Evolutionary conservation across 2,329 filamentous ascomycete genomes (phyloP).

Genomic region (Aureobasidium melanogenum): DNA sequence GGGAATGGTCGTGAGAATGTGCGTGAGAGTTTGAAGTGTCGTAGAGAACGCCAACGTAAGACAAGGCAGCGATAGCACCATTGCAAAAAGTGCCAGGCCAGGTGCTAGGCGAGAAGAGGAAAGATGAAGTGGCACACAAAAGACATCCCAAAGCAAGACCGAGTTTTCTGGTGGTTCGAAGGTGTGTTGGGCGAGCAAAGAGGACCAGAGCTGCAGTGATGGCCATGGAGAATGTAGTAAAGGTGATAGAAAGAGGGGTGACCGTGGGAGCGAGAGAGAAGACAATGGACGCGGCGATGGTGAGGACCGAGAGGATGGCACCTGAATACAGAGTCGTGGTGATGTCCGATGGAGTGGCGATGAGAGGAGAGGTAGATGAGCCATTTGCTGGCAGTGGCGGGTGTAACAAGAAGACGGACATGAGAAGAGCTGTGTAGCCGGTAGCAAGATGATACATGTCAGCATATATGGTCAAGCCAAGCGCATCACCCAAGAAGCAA

Average conservation of each 20-base stretch:
- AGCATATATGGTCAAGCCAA: conserved; percentile 23
- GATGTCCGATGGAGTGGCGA: conserved; percentile 13
- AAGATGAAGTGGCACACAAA: conserved; percentile 23
- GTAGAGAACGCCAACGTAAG: conserved; percentile 31
- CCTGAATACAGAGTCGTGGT: conserved; percentile 28
- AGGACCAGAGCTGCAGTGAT: conserved; percentile 35
- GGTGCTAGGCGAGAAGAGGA: conserved; percentile 26
- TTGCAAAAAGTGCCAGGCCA: conserved; percentile 28
- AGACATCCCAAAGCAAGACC: conserved; percentile 27
- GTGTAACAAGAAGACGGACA: conserved; percentile 40
- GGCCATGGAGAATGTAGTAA: conserved; percentile 33
- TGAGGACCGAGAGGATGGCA: conserved; percentile 27
- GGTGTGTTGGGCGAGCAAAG: conserved; percentile 32
- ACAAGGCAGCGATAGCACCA: conserved; percentile 25
- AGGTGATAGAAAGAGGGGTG: conserved; percentile 26
- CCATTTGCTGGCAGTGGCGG: conserved; percentile 33
- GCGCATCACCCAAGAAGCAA: conserved; percentile 26
- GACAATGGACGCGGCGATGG: conserved; percentile 28
- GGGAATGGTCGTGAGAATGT: conserved; percentile 24
- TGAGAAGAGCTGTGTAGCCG: conserved; percentile 39
- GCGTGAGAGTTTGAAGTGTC: conserved; percentile 27
- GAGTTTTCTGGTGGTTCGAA: conserved; percentile 29
- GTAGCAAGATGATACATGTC: conserved; percentile 26
- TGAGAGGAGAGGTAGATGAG: conserved; percentile 5
- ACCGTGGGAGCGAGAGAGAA: conserved; percentile 26